Conservation (phyloP, 495 filamentous ascomycete species). For the Pyrenula massariospora region DNA sequence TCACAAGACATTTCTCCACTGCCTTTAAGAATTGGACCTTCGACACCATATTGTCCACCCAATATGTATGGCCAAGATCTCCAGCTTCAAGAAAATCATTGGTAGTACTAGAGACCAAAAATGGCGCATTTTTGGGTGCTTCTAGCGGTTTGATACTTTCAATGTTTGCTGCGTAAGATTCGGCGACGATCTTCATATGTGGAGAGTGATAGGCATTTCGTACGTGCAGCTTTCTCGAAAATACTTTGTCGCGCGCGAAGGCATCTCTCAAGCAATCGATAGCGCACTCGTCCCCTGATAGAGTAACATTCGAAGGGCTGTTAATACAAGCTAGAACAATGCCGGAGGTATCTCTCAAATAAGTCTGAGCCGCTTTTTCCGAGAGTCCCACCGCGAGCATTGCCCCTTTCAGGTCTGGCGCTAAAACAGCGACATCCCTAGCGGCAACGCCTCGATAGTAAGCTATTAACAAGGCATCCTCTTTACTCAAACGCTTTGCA, state of each 20-base stretch:
- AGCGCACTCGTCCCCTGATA: conserved; percentile 15
- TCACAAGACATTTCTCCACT: not conserved
- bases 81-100: conserved; percentile 10
- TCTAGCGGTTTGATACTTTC: conserved; percentile 3
- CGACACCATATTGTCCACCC: conserved; percentile 31
- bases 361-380: conserved; percentile 9
- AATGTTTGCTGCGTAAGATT: conserved; percentile 11
- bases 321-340: conserved; percentile 21
- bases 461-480: not conserved
- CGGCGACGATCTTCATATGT: conserved; percentile 25
- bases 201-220: conserved; percentile 31
- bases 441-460: not conserved
- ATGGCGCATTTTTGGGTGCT: not conserved
- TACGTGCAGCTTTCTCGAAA: conserved; percentile 26
- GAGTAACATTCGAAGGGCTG: conserved; percentile 21
- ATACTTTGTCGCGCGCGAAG: conserved; percentile 17
- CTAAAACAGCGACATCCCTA: not conserved
- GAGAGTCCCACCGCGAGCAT: conserved; percentile 25
- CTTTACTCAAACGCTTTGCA: not conserved
- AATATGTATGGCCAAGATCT: conserved; percentile 18
- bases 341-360: conserved; percentile 8
- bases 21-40: conserved; percentile 28
- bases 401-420: conserved; percentile 8
- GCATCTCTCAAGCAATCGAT: conserved; percentile 18
- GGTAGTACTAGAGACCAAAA: conserved; percentile 28